Base-by-base conservation (phyloP, 208 protist species). In the Leishmania tropica region DNA sequence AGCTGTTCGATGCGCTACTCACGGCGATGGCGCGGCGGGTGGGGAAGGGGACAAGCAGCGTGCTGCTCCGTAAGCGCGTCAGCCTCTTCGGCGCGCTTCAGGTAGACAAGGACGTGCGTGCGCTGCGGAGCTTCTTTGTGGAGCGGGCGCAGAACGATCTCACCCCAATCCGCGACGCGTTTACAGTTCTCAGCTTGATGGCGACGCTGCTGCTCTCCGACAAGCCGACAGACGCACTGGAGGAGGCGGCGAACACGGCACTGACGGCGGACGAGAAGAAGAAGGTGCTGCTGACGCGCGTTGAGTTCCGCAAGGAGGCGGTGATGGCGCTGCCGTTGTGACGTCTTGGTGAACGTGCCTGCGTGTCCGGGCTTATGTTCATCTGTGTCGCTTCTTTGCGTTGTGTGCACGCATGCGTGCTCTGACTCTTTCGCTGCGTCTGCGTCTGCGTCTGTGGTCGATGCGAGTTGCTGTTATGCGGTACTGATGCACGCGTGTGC, bases 41-140 rank as follows among this genome's bases (percentile, higher is more conserved):
- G 2, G 84, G 85, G 62, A 65, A 60, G 37, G 67, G 56, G 15
- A 53, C 93, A 48, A 85, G 88, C 45, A 77, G 77, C 24, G 74
- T 91, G 53, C 83, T 94, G 13, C 35, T 90, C 72, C 85, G 91
- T 35, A 95, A 94, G 81, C 75, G 68, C 7, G 91, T 89, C 71
- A 95, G 83, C 80, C 68, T 87, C 21, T 96, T 90, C 70, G 94
- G 94, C 35, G 91, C 93, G 21, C 75, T 97, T 78, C 94, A 96
- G 82, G 78, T 95, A 0, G 94, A 97, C 79, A 93, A 95, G 78
- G 94, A 97, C 24, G 86, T 96, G 31, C 92, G 94, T 0, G 88
- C 87, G 28, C 65, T 97, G 15, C 92, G 92, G 11, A 80, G 81
- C 19, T 94, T 96, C 64, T 94, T 97, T 76, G 67, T 90, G 28